Percentiles rank a stretch among this genome's conserved stretches.
These are phyloP conservation scores for Eucalyptus viminalis DNA, from an alignment of 345 rosid species.

Conservation along the genomic window DNA sequence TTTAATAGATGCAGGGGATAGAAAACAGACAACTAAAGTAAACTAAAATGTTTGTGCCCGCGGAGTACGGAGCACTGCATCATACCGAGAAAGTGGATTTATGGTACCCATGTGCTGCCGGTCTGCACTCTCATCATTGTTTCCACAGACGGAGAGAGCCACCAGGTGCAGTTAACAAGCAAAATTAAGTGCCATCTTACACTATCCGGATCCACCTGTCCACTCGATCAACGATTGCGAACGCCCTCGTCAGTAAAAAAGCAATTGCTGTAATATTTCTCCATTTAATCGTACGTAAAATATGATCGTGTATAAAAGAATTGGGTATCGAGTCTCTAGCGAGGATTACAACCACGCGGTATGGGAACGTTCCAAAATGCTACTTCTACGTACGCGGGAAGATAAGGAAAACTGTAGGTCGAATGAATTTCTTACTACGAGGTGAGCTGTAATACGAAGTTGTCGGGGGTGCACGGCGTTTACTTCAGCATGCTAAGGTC, in stretches of 20 bases:
- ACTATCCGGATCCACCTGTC: neutral
- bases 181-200: neutral
- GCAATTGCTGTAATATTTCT: neutral
- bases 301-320: neutral
- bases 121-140: neutral
- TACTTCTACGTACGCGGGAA: neutral
- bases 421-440: neutral
- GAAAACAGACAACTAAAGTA: neutral
- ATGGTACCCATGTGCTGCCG: neutral
- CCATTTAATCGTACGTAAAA: neutral
- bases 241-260: neutral
- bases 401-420: neutral
- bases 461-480: neutral
- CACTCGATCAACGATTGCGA: neutral
- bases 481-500: neutral
- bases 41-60: neutral
- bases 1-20: neutral
- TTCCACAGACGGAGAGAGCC: neutral
- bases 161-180: neutral
- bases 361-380: neutral
- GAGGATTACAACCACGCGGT: neutral
- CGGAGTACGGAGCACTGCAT: neutral
- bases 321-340: neutral
- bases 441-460: neutral
- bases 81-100: neutral